These are phyloP conservation scores for Mycena rosella DNA, from an alignment of 768 basidiomycete species.

Conservation along the genomic window DNA sequence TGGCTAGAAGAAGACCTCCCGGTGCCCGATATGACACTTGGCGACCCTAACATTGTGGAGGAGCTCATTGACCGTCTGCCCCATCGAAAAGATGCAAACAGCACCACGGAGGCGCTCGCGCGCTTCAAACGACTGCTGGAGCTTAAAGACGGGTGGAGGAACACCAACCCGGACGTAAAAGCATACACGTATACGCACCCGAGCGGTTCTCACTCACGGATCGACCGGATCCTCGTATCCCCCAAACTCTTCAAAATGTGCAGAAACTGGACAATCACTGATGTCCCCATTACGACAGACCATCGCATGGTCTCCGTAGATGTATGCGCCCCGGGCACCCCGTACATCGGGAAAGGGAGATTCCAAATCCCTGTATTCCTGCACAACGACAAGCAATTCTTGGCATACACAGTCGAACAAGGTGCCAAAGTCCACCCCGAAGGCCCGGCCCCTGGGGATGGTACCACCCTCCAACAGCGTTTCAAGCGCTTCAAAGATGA, in stretches of 20 bases:
- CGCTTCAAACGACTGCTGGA: conserved; percentile 12
- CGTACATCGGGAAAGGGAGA: conserved; percentile 13
- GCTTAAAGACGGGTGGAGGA: conserved; percentile 27
- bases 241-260: not conserved
- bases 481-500: conserved; percentile 8
- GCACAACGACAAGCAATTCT: conserved; percentile 1
- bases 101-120: not conserved
- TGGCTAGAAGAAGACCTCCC: conserved; percentile 16
- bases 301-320: conserved; percentile 17
- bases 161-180: not conserved
- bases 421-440: not conserved
- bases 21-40: conserved; percentile 7
- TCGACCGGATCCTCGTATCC: conserved; percentile 10
- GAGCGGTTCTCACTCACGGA: not conserved
- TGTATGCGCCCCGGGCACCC: conserved; percentile 5
- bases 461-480: not conserved
- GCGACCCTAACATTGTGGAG: conserved; percentile 27
- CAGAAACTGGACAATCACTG: conserved; percentile 1
- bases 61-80: conserved; percentile 26
- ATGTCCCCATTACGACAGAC: conserved; percentile 3
- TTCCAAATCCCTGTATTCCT: conserved; percentile 11
- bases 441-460: not conserved
- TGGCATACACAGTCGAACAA: not conserved
- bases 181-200: conserved; percentile 10
- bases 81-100: not conserved